A percentile compares a stretch with the other conserved stretches of the same genome.
phyloP scores from a whole-genome alignment of 2,329 filamentous ascomycete genomes.

The Ilyonectria mors-panacis region DNA sequence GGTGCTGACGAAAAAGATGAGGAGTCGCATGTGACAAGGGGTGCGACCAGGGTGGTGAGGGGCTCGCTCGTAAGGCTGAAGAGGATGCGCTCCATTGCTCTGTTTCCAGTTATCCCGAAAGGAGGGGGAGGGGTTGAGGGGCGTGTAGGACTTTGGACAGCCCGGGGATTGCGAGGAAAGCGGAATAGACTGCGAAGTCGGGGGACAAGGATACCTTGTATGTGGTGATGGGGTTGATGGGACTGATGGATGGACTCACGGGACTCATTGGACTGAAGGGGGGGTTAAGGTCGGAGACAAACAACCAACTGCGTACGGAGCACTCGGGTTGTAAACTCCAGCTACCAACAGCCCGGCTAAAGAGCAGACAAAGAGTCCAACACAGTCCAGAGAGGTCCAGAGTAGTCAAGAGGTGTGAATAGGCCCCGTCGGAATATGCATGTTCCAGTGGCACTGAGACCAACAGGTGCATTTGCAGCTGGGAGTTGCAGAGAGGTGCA shows the following conservation, averaged over 20 bases:
- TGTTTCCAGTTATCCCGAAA: constrained; percentile 10
- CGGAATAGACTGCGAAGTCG: constrained; percentile 24
- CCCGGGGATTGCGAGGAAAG: constrained; percentile 7
- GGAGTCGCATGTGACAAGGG: constrained; percentile 39
- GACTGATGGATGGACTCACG: background rate
- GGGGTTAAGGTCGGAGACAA: background rate
- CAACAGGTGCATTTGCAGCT: constrained; percentile 9
- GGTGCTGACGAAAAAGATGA: constrained; percentile 30
- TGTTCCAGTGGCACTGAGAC: constrained; percentile 8
- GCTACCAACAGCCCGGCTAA: background rate
- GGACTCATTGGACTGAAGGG: background rate
- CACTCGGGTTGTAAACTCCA: background rate
- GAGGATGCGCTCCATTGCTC: constrained; percentile 39
- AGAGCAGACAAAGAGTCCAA: too few relatives aligned
- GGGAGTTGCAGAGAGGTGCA: constrained; percentile 11
- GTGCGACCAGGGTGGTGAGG: constrained; percentile 38
- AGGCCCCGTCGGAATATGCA: background rate
- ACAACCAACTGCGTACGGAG: background rate
- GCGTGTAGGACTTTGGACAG: constrained; percentile 27
- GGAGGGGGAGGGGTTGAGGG: background rate
- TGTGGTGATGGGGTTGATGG: constrained; percentile 1
- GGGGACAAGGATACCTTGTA: constrained; percentile 16
- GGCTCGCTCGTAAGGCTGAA: constrained; percentile 47
- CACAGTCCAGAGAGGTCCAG: background rate
- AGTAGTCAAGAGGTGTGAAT: too few relatives aligned